These are phyloP conservation scores for Globisporangium barbulae DNA, from an alignment of 352 stramenopile species.

Conservation along the genomic window DNA sequence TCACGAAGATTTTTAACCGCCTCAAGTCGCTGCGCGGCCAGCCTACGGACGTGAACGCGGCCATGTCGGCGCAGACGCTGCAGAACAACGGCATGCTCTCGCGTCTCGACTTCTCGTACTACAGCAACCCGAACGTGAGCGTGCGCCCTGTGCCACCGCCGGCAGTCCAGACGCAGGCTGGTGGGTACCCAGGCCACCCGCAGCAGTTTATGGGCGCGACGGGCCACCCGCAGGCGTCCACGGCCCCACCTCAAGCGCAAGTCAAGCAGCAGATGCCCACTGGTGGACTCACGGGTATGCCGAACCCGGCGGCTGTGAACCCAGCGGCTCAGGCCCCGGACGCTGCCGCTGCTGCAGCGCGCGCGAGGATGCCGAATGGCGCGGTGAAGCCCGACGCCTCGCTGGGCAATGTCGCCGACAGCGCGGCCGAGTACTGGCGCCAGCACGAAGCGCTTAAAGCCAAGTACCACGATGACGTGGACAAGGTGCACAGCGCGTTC, in stretches of 20 bases:
- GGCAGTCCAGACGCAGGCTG: conserved; percentile 23
- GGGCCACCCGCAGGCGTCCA: conserved; percentile 19
- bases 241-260: conserved; percentile 17
- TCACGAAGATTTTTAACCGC: conserved; percentile 86
- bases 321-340: background rate
- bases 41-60: conserved; percentile 68
- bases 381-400: conserved; percentile 15
- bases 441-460: conserved; percentile 72
- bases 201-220: conserved; percentile 32
- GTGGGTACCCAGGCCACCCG: conserved; percentile 36
- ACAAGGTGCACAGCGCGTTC: conserved; percentile 83
- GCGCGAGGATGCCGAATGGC: conserved; percentile 4
- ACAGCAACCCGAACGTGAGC: conserved; percentile 59
- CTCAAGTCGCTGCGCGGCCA: conserved; percentile 74
- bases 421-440: conserved; percentile 69
- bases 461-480: conserved; percentile 82
- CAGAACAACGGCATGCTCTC: conserved; percentile 73
- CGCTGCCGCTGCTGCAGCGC: background rate
- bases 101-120: conserved; percentile 72
- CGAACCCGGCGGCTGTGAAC: conserved; percentile 10
- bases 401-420: conserved; percentile 30
- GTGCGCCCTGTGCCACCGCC: conserved; percentile 25
- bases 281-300: conserved; percentile 15
- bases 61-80: conserved; percentile 56
- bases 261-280: conserved; percentile 16